A percentile compares a stretch with the other conserved stretches of the same genome.
These are phyloP conservation scores for Candolleomyces eurysporus DNA, from an alignment of 768 basidiomycete genomes.

Conservation along the genomic window DNA sequence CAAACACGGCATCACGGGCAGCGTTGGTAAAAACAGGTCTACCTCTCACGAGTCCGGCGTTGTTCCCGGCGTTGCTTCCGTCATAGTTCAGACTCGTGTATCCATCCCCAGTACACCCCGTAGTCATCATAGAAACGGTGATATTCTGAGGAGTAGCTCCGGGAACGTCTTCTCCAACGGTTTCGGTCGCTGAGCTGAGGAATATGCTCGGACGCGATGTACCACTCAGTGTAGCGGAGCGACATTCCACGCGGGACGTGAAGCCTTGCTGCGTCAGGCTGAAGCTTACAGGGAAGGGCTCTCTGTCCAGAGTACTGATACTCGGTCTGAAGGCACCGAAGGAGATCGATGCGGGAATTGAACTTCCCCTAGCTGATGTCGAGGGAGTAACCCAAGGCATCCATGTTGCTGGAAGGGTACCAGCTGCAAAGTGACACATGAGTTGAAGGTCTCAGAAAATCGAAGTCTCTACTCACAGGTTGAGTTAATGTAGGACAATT, in stretches of 20 bases:
- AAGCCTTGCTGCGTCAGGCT: background rate
- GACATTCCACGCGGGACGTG: background rate
- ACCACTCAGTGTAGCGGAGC: background rate
- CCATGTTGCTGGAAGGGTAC: background rate
- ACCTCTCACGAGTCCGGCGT: background rate
- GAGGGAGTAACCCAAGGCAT: background rate
- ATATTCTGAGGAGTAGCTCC: background rate
- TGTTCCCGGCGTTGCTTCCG: background rate
- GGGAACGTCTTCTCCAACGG: background rate
- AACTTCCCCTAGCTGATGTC: background rate
- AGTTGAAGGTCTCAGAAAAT: background rate
- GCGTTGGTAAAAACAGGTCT: background rate
- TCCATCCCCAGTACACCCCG: background rate
- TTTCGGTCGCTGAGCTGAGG: background rate
- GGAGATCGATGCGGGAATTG: background rate
- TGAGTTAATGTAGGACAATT: background rate
- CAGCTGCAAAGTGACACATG: background rate
- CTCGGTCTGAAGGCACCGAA: background rate
- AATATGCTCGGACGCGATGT: background rate
- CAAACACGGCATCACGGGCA: background rate
- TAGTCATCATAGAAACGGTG: background rate
- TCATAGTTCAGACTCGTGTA: background rate
- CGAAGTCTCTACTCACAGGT: background rate
- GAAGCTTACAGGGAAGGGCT: background rate
- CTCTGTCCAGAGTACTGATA: background rate